These are phyloP conservation scores for Staphylotrichum longicolle DNA, from an alignment of 495 filamentous ascomycete species.

Conservation along the genomic window DNA sequence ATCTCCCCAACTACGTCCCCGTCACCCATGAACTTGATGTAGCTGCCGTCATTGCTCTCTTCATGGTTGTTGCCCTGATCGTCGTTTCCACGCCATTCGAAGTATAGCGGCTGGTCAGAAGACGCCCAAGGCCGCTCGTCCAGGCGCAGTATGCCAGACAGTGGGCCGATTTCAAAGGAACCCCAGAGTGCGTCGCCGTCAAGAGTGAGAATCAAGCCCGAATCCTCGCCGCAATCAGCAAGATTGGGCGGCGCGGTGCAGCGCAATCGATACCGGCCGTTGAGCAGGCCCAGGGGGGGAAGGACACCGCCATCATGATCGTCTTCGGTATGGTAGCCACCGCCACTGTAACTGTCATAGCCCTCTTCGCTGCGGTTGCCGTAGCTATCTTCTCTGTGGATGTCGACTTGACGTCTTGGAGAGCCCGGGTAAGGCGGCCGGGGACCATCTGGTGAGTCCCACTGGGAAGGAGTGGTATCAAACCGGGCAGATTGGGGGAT, in stretches of 20 bases:
- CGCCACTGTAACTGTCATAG: background rate
- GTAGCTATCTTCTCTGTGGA: background rate
- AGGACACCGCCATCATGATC: slow-evolving; percentile 13
- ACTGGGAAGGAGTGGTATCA: slow-evolving; percentile 15
- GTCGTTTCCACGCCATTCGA: slow-evolving; percentile 38
- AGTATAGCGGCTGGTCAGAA: slow-evolving; percentile 19
- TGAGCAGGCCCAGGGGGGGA: slow-evolving; percentile 41
- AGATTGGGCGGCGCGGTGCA: slow-evolving; percentile 22
- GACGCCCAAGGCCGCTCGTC: slow-evolving; percentile 33
- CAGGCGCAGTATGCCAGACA: slow-evolving; percentile 33
- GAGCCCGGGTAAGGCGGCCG: slow-evolving; percentile 30
- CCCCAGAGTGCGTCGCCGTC: slow-evolving; percentile 38
- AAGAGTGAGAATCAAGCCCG: slow-evolving; percentile 33
- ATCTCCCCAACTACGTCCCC: slow-evolving; percentile 32
- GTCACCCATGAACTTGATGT: slow-evolving; percentile 33
- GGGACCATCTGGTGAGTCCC: slow-evolving; percentile 25
- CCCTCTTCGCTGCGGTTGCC: background rate
- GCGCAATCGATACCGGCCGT: slow-evolving; percentile 44
- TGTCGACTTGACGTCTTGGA: too few relatives aligned
- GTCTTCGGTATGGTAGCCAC: background rate
- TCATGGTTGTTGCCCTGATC: slow-evolving; percentile 19
- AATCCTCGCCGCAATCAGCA: slow-evolving; percentile 13
- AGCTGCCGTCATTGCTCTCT: slow-evolving; percentile 26
- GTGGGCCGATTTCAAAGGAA: slow-evolving; percentile 32
- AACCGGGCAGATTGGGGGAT: background rate